Evolutionary conservation across 192 early-diverging fungal genomes (phyloP).

Genomic region (Umbelopsis ramanniana): DNA sequence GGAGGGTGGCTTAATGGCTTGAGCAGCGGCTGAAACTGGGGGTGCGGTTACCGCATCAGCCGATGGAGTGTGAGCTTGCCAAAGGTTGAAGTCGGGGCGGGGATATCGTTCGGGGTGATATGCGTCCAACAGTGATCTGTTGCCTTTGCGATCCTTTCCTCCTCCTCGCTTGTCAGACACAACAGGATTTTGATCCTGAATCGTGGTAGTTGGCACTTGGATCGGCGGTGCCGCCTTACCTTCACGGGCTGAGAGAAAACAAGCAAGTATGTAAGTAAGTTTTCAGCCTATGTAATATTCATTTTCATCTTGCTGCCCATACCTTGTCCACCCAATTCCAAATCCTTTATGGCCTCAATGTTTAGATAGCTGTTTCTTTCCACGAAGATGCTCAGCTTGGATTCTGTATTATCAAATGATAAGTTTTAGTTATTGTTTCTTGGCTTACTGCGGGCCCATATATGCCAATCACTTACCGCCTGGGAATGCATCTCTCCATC

Average conservation of each 20-base stretch:
- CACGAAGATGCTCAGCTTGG: slow-evolving; percentile 62
- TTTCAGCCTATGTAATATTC: too few relatives aligned
- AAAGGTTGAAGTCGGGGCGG: slow-evolving; percentile 74
- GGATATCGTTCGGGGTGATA: slow-evolving; percentile 72
- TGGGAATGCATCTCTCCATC: slow-evolving; percentile 74
- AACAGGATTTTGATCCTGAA: neutral
- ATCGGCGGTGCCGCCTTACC: slow-evolving; percentile 10
- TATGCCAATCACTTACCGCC: slow-evolving; percentile 46
- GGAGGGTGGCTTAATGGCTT: neutral
- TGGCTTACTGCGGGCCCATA: too few relatives aligned
- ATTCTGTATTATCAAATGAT: slow-evolving; percentile 38
- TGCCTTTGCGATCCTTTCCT: slow-evolving; percentile 19
- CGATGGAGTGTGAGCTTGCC: slow-evolving; percentile 63
- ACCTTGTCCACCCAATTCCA: slow-evolving; percentile 77
- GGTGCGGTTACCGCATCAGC: slow-evolving; percentile 24
- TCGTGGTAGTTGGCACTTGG: neutral
- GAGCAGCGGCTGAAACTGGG: slow-evolving; percentile 5
- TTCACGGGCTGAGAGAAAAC: slow-evolving; percentile 21
- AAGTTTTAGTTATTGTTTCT: too few relatives aligned
- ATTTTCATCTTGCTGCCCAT: slow-evolving; percentile 3
- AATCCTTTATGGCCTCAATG: slow-evolving; percentile 69
- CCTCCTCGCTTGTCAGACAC: slow-evolving; percentile 5
- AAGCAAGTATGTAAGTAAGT: neutral
- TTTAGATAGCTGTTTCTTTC: slow-evolving; percentile 79
- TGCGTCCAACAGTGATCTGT: slow-evolving; percentile 50